A percentile compares a stretch with the other conserved stretches of the same genome.
Conservation (phyloP, 2,329 filamentous ascomycete species). For the Sordariomycetes sp. region DNA sequence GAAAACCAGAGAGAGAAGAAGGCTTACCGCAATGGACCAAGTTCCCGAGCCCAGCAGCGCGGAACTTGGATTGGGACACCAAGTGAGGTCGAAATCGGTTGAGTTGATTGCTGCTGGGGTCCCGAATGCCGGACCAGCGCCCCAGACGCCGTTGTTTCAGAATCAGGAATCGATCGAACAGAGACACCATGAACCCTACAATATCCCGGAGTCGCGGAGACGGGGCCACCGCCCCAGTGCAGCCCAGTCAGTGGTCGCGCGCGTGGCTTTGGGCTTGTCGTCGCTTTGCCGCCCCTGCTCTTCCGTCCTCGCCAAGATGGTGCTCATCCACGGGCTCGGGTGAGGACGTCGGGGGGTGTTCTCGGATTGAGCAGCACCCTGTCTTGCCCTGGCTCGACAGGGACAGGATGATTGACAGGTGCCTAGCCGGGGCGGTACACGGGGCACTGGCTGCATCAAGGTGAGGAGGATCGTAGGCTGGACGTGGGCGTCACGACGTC, state of each 20-base stretch:
- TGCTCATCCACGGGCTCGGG: not conserved
- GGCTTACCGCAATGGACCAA: no score
- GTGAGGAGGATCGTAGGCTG: not conserved
- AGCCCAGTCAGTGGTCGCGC: not conserved
- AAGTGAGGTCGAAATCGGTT: not conserved
- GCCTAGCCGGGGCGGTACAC: no score
- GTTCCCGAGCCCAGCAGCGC: no score
- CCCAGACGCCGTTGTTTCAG: slow-evolving; percentile 1
- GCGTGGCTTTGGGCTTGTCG: not conserved
- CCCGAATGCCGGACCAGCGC: not conserved
- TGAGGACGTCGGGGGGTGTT: not conserved
- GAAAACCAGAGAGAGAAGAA: no score
- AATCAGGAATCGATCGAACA: no score
- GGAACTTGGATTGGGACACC: no score
- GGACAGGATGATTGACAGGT: not conserved
- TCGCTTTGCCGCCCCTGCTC: not conserved
- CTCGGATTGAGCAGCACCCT: not conserved
- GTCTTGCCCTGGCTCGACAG: no score
- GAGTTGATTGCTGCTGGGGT: not conserved
- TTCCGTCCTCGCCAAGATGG: not conserved
- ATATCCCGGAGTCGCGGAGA: not conserved
- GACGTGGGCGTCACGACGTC: not conserved
- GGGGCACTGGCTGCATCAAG: not conserved
- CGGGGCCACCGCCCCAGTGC: not conserved
- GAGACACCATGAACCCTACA: no score